A percentile compares a stretch with the other conserved stretches of the same genome.
These are phyloP conservation scores for Aquilaria agallochum DNA, from an alignment of 441 rosid species.

Conservation along the genomic window DNA sequence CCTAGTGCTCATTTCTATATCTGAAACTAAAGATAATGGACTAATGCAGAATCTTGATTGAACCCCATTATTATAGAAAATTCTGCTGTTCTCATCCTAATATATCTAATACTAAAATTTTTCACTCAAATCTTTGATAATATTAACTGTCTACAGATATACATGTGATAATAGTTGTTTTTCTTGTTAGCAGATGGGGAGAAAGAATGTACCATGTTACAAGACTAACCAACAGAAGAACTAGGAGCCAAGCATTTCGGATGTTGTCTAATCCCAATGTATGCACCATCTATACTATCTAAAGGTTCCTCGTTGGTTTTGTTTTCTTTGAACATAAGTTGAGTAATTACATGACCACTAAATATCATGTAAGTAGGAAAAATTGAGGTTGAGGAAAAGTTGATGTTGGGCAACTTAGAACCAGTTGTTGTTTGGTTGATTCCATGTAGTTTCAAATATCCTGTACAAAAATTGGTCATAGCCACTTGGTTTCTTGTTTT, in stretches of 20 bases:
- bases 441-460: neutral
- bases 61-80: too few species aligned
- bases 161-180: neutral
- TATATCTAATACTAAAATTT: too few species aligned
- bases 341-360: constrained; percentile 27
- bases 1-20: too few species aligned
- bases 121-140: too few species aligned
- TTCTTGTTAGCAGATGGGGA: constrained; percentile 29
- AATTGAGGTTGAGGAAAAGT: constrained; percentile 7
- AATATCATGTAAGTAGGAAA: constrained; percentile 6
- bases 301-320: constrained; percentile 27
- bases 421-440: neutral
- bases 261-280: constrained; percentile 74
- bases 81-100: too few species aligned
- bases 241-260: constrained; percentile 52
- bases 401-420: neutral
- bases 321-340: constrained; percentile 25
- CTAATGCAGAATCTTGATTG: too few species aligned
- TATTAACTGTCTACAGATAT: too few species aligned
- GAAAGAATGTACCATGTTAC: constrained; percentile 30
- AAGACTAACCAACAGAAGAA: constrained; percentile 24
- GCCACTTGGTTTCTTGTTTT: too few species aligned
- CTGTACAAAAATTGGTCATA: too few species aligned
- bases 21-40: too few species aligned
- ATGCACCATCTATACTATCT: constrained; percentile 30